Conservation (phyloP, 805 yeast species). For the Cyberlindnera americana region DNA sequence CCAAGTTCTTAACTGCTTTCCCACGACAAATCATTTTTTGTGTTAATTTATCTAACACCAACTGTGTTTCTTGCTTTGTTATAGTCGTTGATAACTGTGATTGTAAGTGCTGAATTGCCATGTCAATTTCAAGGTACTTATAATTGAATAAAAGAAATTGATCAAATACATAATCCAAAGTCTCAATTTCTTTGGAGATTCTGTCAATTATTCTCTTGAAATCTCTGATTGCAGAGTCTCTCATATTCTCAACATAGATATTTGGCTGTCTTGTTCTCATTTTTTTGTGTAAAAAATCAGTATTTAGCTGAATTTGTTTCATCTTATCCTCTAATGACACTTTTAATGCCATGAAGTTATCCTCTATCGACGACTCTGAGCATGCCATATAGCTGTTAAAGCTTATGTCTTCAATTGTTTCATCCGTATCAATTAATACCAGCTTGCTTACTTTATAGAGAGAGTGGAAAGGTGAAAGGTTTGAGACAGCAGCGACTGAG, state of each 20-base stretch:
- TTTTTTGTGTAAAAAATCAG: conserved; percentile 19
- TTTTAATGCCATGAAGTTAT: conserved; percentile 9
- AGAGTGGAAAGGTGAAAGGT: conserved; percentile 14
- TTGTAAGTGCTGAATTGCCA: neutral
- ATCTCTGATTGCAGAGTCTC: conserved; percentile 17
- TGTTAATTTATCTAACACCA: conserved; percentile 1
- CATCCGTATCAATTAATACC: conserved; percentile 5
- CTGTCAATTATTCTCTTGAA: conserved; percentile 18
- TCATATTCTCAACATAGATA: conserved; percentile 22
- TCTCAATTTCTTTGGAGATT: conserved; percentile 9
- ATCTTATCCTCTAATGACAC: conserved; percentile 20
- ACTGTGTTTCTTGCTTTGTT: neutral
- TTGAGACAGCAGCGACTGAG: conserved; percentile 11
- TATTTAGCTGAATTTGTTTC: conserved; percentile 20
- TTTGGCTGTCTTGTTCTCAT: conserved; percentile 16
- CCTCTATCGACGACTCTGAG: conserved; percentile 15
- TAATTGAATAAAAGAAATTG: conserved; percentile 14
- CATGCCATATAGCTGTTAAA: conserved; percentile 12
- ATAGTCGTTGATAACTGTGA: neutral
- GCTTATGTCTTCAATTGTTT: conserved; percentile 12
- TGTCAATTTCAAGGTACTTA: conserved; percentile 5
- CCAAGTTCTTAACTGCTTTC: conserved; percentile 14
- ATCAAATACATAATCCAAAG: conserved; percentile 10
- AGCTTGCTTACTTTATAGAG: conserved; percentile 14
- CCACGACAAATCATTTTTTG: conserved; percentile 8